A percentile compares a stretch with the other conserved stretches of the same genome.
phyloP scores from a whole-genome alignment of 2,329 filamentous ascomycete genomes.

The Trichoderma arundinaceum region DNA sequence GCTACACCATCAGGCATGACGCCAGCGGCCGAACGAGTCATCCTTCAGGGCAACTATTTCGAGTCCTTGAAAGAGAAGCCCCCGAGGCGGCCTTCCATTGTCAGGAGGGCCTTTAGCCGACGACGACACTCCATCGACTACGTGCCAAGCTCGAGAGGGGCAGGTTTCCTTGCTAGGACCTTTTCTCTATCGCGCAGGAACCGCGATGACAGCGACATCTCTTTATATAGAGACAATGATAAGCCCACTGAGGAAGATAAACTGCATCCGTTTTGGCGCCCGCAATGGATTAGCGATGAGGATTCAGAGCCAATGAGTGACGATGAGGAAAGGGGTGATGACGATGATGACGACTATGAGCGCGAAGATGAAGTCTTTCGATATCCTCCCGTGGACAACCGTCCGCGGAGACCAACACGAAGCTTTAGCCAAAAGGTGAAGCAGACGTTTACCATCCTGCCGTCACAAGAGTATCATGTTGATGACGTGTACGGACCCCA shows the following conservation, averaged over 20 bases:
- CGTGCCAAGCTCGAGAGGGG: slow-evolving; percentile 48
- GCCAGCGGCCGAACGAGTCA: slow-evolving; percentile 58
- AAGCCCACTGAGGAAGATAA: slow-evolving; percentile 58
- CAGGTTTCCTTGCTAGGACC: slow-evolving; percentile 55
- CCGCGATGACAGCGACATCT: slow-evolving; percentile 39
- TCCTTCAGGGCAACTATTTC: slow-evolving; percentile 60
- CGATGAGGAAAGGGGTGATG: slow-evolving; percentile 36
- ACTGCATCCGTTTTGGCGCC: slow-evolving; percentile 67
- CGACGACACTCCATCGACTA: slow-evolving; percentile 53
- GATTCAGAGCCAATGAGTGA: slow-evolving; percentile 39
- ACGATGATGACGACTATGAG: slow-evolving; percentile 41
- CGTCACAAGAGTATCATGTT: slow-evolving; percentile 48
- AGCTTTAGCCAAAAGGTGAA: slow-evolving; percentile 61
- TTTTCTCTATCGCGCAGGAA: slow-evolving; percentile 58
- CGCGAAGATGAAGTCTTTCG: slow-evolving; percentile 48
- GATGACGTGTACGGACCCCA: slow-evolving; percentile 51
- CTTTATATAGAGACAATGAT: slow-evolving; percentile 51
- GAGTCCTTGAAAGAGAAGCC: slow-evolving; percentile 55
- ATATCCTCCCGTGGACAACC: slow-evolving; percentile 57
- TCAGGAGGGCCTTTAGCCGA: slow-evolving; percentile 60
- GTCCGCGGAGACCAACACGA: slow-evolving; percentile 52
- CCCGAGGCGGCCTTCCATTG: slow-evolving; percentile 55
- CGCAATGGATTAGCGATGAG: slow-evolving; percentile 50
- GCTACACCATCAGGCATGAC: slow-evolving; percentile 66
- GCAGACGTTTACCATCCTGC: slow-evolving; percentile 66